Base-by-base conservation (phyloP, 2,329 filamentous ascomycete genomes). In the Pseudogymnoascus sp. region DNA sequence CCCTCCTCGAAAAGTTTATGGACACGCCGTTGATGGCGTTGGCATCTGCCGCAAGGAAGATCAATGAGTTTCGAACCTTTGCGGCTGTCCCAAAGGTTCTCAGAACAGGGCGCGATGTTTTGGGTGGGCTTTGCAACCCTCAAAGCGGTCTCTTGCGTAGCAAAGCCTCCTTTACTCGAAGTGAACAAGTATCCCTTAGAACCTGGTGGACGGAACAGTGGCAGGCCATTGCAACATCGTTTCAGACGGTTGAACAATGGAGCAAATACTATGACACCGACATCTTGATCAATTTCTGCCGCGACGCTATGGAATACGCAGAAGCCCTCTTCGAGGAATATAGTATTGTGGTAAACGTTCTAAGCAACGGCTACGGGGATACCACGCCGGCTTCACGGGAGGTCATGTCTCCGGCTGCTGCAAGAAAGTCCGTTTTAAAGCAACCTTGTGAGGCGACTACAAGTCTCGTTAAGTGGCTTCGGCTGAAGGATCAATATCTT, bases 231-330 rank as follows among this genome's bases (percentile, higher is more conserved):
- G 88, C 87, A 42, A 87, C 88, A 62, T 90, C 93, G 14, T 97
- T 97, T 70, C 80, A 85, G 42, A 86, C 88, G 64, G 95, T 92
- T 2, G 92, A 96, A 71, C 78, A 79, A 9, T 99, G 94, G 94
- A 79, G 85, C 63, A 82, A 81, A 58, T 60, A 60, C 39, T 41
- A 60, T 77, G 77, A 62, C 75, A 80, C 62, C 74, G 61, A 66
- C 19, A 80, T 84, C 61, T 92, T 99, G 90, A 88, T 92, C 69
- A 87, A 96, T 63, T 97, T 97, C 70, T 97, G 92, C 72, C 87
- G 94, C 67, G 91, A 96, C 71, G 90, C 90, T 12, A 99, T 99
- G 84, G 91, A 97, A 69, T 90, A 96, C 71, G 92, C 93, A 0
- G 90, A 96, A 70, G 82, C 84, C 36, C 81, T 96, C 1, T 90